Percentiles rank a stretch among this genome's conserved stretches.
phyloP scores from a whole-genome alignment of 208 protist species.

The Acanthamoeba culbertsoni region DNA sequence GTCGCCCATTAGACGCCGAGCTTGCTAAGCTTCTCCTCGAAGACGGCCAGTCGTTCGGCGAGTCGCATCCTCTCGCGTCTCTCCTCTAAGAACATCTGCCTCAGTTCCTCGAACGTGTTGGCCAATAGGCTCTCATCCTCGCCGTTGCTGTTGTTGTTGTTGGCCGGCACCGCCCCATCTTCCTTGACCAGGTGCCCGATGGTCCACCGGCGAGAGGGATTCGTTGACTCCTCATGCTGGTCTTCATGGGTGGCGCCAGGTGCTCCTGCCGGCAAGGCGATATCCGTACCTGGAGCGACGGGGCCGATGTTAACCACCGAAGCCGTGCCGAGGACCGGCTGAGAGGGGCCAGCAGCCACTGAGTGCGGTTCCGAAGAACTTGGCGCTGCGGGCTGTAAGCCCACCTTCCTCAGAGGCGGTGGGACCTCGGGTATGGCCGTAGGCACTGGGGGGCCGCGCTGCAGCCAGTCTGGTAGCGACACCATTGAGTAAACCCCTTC shows the following conservation, averaged over 20 bases:
- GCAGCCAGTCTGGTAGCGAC: background rate
- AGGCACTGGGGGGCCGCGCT: background rate
- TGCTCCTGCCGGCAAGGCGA: too few species aligned
- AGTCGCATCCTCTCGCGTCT: constrained; percentile 4
- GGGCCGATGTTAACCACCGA: too few species aligned
- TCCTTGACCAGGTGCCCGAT: too few species aligned
- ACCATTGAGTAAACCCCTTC: too few species aligned
- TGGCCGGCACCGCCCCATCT: too few species aligned
- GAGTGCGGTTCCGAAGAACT: background rate
- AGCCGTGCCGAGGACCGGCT: too few species aligned
- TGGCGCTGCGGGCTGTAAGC: background rate
- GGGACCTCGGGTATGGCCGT: background rate
- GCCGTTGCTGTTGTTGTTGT: too few species aligned
- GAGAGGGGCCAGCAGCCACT: too few species aligned
- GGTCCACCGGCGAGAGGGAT: too few species aligned
- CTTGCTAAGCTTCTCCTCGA: background rate
- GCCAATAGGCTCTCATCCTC: constrained; percentile 2
- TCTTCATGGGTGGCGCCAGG: too few species aligned
- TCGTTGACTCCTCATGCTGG: too few species aligned
- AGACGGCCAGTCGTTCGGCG: background rate
- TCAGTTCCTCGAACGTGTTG: constrained; percentile 1
- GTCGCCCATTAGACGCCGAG: background rate
- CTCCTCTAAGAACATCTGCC: background rate
- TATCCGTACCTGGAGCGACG: too few species aligned
- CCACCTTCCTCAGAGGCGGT: background rate